A percentile compares a stretch with the other conserved stretches of the same genome.
Evolutionary conservation across 2,329 filamentous ascomycete species (phyloP).

Genomic region (Clonostachys chloroleuca): DNA sequence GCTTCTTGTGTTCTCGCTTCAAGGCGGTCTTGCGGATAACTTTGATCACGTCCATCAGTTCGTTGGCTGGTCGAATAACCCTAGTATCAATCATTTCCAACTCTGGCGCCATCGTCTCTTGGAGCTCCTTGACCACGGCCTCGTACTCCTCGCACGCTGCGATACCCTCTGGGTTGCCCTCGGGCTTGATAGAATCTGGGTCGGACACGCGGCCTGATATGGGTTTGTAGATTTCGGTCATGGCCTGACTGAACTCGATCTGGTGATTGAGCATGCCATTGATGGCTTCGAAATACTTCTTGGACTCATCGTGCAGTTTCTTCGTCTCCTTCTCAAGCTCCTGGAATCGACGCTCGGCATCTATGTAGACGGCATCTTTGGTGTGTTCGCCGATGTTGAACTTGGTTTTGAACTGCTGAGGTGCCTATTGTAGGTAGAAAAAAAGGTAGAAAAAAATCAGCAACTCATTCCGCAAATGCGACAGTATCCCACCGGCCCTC

Average conservation of each 20-base stretch:
- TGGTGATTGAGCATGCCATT: conserved; percentile 97
- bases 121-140: conserved; percentile 81
- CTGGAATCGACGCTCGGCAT: conserved; percentile 88
- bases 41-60: conserved; percentile 93
- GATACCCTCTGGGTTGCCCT: conserved; percentile 92
- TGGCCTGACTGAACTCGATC: conserved; percentile 96
- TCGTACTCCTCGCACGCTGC: conserved; percentile 96
- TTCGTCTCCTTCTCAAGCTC: conserved; percentile 96
- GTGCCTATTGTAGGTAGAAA: conserved; percentile 49
- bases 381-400: conserved; percentile 96
- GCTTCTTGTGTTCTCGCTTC: conserved; percentile 95
- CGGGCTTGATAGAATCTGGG: conserved; percentile 73
- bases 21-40: conserved; percentile 81
- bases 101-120: conserved; percentile 84
- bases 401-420: conserved; percentile 83
- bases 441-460: too few species aligned
- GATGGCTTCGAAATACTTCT: conserved; percentile 96
- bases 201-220: conserved; percentile 96
- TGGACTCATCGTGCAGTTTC: conserved; percentile 92
- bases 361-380: conserved; percentile 91
- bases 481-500: too few species aligned
- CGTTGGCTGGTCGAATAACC: conserved; percentile 87
- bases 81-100: conserved; percentile 95
- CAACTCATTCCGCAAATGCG: too few species aligned
- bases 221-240: conserved; percentile 95